Percentiles rank a stretch among this genome's conserved stretches.
Conservation (phyloP, 768 basidiomycete genomes). For the Suillus subalutaceus region DNA sequence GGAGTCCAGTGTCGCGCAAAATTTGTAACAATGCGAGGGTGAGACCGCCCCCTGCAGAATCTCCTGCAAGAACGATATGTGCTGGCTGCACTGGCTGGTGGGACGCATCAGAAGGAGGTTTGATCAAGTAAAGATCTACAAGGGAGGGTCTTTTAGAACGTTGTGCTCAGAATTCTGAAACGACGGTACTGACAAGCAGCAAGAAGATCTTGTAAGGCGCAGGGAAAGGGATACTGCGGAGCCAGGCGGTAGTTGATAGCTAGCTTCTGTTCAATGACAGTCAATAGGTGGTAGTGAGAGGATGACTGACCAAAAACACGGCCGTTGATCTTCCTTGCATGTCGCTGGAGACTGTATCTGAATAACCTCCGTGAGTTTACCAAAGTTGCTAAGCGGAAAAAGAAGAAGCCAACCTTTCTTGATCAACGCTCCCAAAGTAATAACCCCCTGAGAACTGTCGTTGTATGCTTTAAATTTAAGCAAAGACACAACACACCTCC, state of each 20-base stretch:
- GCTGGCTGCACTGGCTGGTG: constrained; percentile 82
- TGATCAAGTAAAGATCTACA: constrained; percentile 83
- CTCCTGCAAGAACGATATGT: constrained; percentile 85
- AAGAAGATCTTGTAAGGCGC: constrained; percentile 84
- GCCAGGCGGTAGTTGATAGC: constrained; percentile 86
- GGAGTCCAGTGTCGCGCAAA: constrained; percentile 82
- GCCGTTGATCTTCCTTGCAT: constrained; percentile 91
- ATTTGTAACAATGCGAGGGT: constrained; percentile 82
- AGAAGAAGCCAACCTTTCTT: constrained; percentile 53
- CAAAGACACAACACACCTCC: constrained; percentile 53
- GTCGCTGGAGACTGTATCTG: constrained; percentile 77
- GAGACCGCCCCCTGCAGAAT: constrained; percentile 92
- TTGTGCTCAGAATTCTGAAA: neutral
- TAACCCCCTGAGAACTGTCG: constrained; percentile 61
- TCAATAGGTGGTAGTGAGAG: neutral
- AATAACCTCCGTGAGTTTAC: constrained; percentile 10
- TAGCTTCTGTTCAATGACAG: constrained; percentile 32
- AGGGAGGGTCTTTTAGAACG: constrained; percentile 5
- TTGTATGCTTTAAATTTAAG: constrained; percentile 2
- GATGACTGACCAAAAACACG: constrained; percentile 70
- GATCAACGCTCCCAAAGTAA: constrained; percentile 81
- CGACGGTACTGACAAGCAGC: constrained; percentile 69
- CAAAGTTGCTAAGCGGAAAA: constrained; percentile 3
- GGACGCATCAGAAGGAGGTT: constrained; percentile 77
- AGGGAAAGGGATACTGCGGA: constrained; percentile 97